Conservation (phyloP, 2,329 filamentous ascomycete species). For the Gliomastix tumulicola region DNA sequence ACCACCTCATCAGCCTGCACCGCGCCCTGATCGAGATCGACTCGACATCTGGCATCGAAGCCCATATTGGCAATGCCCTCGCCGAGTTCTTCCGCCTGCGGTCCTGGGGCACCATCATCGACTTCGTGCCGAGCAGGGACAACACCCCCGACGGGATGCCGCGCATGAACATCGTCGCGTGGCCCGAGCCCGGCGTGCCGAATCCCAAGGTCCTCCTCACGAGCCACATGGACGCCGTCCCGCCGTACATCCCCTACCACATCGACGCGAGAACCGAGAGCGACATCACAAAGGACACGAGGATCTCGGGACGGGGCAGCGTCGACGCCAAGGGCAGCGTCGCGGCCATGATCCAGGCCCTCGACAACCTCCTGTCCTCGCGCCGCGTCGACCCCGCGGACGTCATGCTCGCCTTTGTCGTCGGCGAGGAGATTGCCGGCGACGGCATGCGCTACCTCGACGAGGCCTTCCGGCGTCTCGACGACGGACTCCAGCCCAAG, state of each 20-base stretch:
- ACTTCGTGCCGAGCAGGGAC: constrained; percentile 26
- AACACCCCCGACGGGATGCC: constrained; percentile 17
- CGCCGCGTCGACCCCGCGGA: constrained; percentile 36
- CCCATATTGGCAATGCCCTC: constrained; percentile 61
- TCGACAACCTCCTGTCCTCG: constrained; percentile 43
- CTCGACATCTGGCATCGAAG: constrained; percentile 66
- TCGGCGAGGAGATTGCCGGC: constrained; percentile 77
- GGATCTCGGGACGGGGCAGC: constrained; percentile 66
- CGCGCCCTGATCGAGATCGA: constrained; percentile 66
- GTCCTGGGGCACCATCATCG: constrained; percentile 34
- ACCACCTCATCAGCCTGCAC: constrained; percentile 63
- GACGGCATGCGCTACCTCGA: constrained; percentile 68
- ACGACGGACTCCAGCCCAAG: constrained; percentile 20
- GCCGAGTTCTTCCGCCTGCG: constrained; percentile 51
- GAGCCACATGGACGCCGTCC: constrained; percentile 77
- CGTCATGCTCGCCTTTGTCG: constrained; percentile 58
- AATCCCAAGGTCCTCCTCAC: constrained; percentile 58
- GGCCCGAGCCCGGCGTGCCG: constrained; percentile 23
- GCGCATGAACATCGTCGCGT: constrained; percentile 10
- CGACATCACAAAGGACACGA: constrained; percentile 30
- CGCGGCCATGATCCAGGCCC: constrained; percentile 66
- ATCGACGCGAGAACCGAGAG: constrained; percentile 46
- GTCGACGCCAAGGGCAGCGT: constrained; percentile 67
- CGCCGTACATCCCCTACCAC: constrained; percentile 65
- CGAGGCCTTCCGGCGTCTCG: constrained; percentile 14